Percentiles rank a stretch among this genome's conserved stretches.
These are phyloP conservation scores for Alternaria arborescens DNA, from an alignment of 2,329 filamentous ascomycete species.

Conservation along the genomic window DNA sequence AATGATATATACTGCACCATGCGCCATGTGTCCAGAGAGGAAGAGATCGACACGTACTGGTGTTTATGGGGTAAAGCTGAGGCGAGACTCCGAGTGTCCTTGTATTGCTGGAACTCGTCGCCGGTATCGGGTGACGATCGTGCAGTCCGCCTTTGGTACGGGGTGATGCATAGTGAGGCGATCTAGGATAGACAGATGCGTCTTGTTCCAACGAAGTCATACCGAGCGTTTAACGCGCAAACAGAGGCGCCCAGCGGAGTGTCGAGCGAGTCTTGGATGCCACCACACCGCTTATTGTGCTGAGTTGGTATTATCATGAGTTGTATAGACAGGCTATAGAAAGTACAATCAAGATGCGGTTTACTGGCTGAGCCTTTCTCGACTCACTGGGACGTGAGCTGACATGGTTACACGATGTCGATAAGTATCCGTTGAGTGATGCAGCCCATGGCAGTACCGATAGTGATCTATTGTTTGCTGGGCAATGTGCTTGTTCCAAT, in stretches of 20 bases:
- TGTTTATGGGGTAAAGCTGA: not conserved
- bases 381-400: not conserved
- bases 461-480: not conserved
- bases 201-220: not conserved
- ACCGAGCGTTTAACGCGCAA: slow-evolving; percentile 1
- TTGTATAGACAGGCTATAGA: not conserved
- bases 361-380: not conserved
- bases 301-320: not conserved
- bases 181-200: not conserved
- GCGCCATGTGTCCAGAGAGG: not conserved
- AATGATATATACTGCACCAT: not conserved
- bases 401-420: not conserved
- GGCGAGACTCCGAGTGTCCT: not conserved
- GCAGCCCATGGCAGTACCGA: not conserved
- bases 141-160: not conserved
- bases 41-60: not conserved
- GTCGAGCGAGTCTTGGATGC: not conserved
- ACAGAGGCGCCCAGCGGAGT: not conserved
- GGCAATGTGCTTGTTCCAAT: not conserved
- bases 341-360: not conserved
- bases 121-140: slow-evolving; percentile 6
- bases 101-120: not conserved
- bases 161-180: slow-evolving; percentile 3
- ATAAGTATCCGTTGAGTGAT: not conserved
- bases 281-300: not conserved